A percentile compares a stretch with the other conserved stretches of the same genome.
Conservation (phyloP, 768 basidiomycete species). For the Tylopilus plumbeoviolaceoides region DNA sequence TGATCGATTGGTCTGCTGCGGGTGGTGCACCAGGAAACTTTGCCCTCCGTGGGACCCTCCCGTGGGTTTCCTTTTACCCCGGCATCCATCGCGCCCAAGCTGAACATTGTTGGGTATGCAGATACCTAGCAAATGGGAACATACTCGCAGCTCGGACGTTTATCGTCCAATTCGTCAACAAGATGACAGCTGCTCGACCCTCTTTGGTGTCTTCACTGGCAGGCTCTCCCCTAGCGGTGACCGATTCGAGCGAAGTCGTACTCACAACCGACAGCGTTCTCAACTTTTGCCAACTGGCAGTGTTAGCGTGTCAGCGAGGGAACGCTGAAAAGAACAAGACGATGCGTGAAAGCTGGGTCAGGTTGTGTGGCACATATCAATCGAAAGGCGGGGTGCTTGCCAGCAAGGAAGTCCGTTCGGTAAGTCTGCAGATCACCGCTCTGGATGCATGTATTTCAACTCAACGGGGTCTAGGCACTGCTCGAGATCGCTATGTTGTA, state of each 20-base stretch:
- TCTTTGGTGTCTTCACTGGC: conserved; percentile 39
- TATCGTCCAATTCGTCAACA: conserved; percentile 72
- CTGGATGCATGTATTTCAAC: background rate
- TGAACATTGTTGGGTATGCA: conserved; percentile 25
- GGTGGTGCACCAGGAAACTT: conserved; percentile 62
- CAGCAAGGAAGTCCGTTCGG: conserved; percentile 59
- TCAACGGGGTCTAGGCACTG: conserved; percentile 44
- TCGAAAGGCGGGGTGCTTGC: conserved; percentile 62
- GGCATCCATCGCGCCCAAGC: background rate
- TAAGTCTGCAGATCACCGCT: conserved; percentile 31
- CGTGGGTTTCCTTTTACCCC: conserved; percentile 44
- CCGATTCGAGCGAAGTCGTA: conserved; percentile 54
- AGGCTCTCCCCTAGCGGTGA: conserved; percentile 42
- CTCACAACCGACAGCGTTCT: conserved; percentile 72
- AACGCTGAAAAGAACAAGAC: conserved; percentile 75
- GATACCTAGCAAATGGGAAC: conserved; percentile 80
- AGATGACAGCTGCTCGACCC: conserved; percentile 48
- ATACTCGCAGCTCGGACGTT: conserved; percentile 94
- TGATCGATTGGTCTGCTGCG: conserved; percentile 70
- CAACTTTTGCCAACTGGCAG: conserved; percentile 89
- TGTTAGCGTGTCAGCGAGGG: conserved; percentile 83
- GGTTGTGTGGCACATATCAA: conserved; percentile 81
- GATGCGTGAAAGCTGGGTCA: conserved; percentile 79
- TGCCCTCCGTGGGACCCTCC: conserved; percentile 80
- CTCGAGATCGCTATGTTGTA: conserved; percentile 69